These are phyloP conservation scores for Chrysoporthe cubensis DNA, from an alignment of 2,329 filamentous ascomycete genomes.

Conservation along the genomic window DNA sequence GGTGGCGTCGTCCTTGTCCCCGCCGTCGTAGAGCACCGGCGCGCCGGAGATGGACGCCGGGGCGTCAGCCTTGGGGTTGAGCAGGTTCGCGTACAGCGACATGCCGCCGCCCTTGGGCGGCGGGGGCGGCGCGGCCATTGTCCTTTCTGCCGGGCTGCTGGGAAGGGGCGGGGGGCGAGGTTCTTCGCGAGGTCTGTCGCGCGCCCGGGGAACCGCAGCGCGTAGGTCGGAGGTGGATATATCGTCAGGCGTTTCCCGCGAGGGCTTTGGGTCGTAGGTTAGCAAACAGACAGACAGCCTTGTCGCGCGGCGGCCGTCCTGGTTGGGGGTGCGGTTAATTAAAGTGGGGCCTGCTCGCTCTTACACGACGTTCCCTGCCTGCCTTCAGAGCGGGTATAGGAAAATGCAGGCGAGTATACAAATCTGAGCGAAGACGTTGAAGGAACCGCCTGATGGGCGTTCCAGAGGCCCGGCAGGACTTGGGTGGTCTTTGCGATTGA, in stretches of 20 bases:
- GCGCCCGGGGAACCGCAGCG: too few species aligned
- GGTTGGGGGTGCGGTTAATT: neutral
- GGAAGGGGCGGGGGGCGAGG: too few species aligned
- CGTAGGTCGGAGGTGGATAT: too few species aligned
- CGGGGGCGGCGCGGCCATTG: constrained; percentile 40
- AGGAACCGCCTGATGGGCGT: too few species aligned
- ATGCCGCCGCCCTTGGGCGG: constrained; percentile 55
- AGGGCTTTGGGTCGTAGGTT: neutral
- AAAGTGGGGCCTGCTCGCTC: constrained; percentile 3
- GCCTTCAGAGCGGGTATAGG: too few species aligned
- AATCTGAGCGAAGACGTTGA: too few species aligned
- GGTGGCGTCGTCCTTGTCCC: constrained; percentile 49
- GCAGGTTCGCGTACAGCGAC: constrained; percentile 84
- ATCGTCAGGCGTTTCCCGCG: neutral
- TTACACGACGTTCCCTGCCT: neutral
- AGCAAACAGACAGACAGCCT: neutral
- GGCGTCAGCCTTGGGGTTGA: constrained; percentile 60
- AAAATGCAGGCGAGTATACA: neutral
- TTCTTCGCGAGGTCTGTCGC: too few species aligned
- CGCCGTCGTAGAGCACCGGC: constrained; percentile 71
- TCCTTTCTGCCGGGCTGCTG: neutral
- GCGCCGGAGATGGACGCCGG: constrained; percentile 75
- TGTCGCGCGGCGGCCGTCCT: neutral
- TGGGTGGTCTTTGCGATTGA: neutral
- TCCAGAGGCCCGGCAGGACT: neutral